Base-by-base conservation (phyloP, 2,329 filamentous ascomycete genomes). In the Stemphylium lycopersici region DNA sequence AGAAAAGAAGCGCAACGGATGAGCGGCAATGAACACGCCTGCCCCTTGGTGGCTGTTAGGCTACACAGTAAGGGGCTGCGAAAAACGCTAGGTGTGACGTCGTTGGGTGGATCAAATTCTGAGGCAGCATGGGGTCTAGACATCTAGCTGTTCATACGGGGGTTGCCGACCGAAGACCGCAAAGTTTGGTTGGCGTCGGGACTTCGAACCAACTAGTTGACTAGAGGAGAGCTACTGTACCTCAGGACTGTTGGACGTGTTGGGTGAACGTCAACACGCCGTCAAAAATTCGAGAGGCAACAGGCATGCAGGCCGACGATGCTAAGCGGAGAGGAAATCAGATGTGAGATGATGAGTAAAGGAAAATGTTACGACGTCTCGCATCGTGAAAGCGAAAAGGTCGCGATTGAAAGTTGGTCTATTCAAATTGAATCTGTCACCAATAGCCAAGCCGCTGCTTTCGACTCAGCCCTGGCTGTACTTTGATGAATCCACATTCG, bases 61-160 rank as follows among this genome's bases (percentile, higher is more conserved):
- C 47, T 55, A 41, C 36, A 45, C 16, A 15, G 29, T 26, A 45
- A 42, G 41, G 22, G n/a, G 37, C 36, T 22, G 22, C 20, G 36
- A 36, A 37, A 18, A n/a, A 20, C 10, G 24, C 11, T 37, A 24
- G 31, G 18, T 44, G 31, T 55, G 52, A 55, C 52, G 52, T 55
- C 41, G 47, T 51, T 13, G 6, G 45, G 41, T 26, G 41, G 36
- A 12, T 15, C 47, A 20, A 26, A 24, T 45, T 18, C 47, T 20
- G 40, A 24, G 31, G 20, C 16, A 26, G 31, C 16, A 22, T 29
- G 12, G 20, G 18, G 31, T 34, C 52, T 43, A 37, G 41, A 40
- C 26, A 13, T 16, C 34, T 33, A 33, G 26, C 20, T 38, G n/a
- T 39, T 32, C 41, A 5, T 18, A 26, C 41, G 41, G 37, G 8